Conservation (phyloP, 371 early-diverging fungal species). For the Batrachochytrium dendrobatidis region DNA sequence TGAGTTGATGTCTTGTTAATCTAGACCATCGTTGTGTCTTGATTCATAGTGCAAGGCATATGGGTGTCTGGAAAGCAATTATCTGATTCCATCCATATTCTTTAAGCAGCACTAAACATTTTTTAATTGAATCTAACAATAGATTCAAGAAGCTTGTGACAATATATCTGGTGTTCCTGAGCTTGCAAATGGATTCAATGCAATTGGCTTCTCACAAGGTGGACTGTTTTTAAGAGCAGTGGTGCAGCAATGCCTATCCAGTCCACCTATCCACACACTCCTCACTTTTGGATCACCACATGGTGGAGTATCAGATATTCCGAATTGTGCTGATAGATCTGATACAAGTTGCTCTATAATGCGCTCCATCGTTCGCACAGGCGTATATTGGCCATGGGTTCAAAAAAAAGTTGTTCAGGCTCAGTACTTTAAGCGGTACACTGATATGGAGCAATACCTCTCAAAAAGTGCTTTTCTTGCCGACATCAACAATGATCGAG, state of each 20-base stretch:
- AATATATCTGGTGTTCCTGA: conserved; percentile 25
- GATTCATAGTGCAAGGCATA: background rate
- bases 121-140: background rate
- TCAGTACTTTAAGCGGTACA: conserved; percentile 69
- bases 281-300: conserved; percentile 88
- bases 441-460: conserved; percentile 49
- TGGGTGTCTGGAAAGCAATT: background rate
- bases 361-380: conserved; percentile 54
- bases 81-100: background rate
- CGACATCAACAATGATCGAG: conserved; percentile 73
- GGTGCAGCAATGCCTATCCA: conserved; percentile 66
- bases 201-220: conserved; percentile 92
- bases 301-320: conserved; percentile 69
- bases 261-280: conserved; percentile 63
- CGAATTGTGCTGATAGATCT: conserved; percentile 50
- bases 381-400: conserved; percentile 75
- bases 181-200: conserved; percentile 71
- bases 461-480: conserved; percentile 73
- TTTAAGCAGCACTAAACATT: background rate
- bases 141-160: conserved; percentile 34
- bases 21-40: too few relatives aligned
- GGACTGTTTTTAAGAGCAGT: conserved; percentile 66
- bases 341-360: conserved; percentile 61
- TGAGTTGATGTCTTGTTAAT: too few relatives aligned
- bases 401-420: conserved; percentile 81